Percentiles rank a stretch among this genome's conserved stretches.
phyloP scores from a whole-genome alignment of 768 basidiomycete species.

The Lentinula boryana region DNA sequence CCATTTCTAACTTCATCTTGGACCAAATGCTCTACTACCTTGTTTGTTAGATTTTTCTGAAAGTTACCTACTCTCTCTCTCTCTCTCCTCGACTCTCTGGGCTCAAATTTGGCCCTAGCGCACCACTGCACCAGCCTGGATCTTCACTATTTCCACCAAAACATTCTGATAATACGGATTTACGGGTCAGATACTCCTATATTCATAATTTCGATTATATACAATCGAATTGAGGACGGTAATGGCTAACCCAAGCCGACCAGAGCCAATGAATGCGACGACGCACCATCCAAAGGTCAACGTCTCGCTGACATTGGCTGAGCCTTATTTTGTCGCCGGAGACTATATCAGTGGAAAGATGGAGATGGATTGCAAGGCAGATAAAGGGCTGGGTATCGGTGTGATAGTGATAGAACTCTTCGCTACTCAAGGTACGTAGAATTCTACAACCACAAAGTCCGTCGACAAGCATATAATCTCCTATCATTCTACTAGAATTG shows the following conservation, averaged over 20 bases:
- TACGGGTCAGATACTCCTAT: background rate
- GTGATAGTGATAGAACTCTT: constrained; percentile 75
- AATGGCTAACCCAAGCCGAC: constrained; percentile 10
- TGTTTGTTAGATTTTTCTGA: background rate
- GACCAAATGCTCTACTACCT: background rate
- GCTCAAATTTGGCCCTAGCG: background rate
- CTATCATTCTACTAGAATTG: constrained; percentile 42
- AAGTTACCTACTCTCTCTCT: background rate
- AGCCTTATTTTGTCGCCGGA: constrained; percentile 62
- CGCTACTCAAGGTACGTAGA: constrained; percentile 57
- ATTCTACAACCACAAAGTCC: background rate
- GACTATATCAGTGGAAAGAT: constrained; percentile 64
- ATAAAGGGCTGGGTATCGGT: constrained; percentile 67
- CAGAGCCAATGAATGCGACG: constrained; percentile 78
- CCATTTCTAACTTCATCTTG: background rate
- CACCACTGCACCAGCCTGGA: background rate
- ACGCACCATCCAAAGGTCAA: constrained; percentile 75
- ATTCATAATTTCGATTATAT: background rate
- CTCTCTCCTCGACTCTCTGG: background rate
- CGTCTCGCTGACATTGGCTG: constrained; percentile 53
- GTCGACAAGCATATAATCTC: background rate
- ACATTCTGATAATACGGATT: too few relatives aligned
- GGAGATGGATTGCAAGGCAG: constrained; percentile 75
- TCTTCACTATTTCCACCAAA: background rate
- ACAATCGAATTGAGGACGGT: background rate